Evolutionary conservation across 2,329 filamentous ascomycete species (phyloP).

Genomic region (Aureobasidium sp.): DNA sequence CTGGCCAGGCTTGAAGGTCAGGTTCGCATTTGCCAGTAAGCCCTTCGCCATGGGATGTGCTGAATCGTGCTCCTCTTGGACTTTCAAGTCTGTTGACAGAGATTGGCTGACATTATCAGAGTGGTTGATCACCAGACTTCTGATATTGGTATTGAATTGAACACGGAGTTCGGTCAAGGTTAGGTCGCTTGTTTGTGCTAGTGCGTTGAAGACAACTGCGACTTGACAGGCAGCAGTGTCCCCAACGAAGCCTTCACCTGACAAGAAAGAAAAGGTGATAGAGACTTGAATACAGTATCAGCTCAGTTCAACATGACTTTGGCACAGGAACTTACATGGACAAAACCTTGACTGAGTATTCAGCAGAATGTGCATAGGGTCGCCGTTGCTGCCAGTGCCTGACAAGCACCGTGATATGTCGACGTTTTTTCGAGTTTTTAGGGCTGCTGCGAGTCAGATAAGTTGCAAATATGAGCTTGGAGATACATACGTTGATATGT

Average conservation of each 20-base stretch:
- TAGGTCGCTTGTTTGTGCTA: not conserved
- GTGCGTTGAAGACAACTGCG: not conserved
- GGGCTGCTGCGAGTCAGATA: not conserved
- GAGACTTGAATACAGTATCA: not conserved
- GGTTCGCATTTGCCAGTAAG: constrained; percentile 50
- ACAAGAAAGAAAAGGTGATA: constrained; percentile 12
- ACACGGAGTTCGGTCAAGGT: constrained; percentile 5
- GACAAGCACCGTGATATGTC: not conserved
- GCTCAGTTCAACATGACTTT: not conserved
- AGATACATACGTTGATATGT: constrained; percentile 9
- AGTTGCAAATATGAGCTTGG: not conserved
- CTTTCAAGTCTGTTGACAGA: not conserved
- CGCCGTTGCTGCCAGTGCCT: not conserved
- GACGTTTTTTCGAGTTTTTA: not conserved
- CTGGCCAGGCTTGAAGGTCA: constrained; percentile 58
- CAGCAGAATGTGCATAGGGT: constrained; percentile 4
- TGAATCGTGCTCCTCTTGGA: constrained; percentile 11
- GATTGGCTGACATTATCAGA: not conserved
- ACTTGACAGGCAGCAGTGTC: constrained; percentile 13
- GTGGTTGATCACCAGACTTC: constrained; percentile 7
- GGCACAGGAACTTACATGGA: constrained; percentile 5
- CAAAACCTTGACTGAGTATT: constrained; percentile 11
- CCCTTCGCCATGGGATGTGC: constrained; percentile 19
- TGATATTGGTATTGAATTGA: constrained; percentile 6
- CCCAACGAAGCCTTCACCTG: constrained; percentile 14